phyloP scores from a whole-genome alignment of 768 basidiomycete species.

The Amanita brunnescens region DNA sequence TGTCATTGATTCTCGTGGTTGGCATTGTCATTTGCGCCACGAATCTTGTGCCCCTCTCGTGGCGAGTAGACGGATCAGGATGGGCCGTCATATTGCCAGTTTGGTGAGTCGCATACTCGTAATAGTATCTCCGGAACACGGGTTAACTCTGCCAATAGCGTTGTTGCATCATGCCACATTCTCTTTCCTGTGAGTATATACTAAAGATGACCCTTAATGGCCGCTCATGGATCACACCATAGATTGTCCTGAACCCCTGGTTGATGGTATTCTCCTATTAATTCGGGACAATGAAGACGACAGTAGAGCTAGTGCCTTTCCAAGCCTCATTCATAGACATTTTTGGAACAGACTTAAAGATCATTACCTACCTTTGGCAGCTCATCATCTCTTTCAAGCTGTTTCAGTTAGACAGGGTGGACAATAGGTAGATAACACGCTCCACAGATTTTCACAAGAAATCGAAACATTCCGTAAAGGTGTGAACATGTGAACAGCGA shows the following conservation, averaged over 20 bases:
- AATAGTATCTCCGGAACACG: background rate
- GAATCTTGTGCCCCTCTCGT: constrained; percentile 42
- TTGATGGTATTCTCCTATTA: constrained; percentile 63
- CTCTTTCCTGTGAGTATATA: constrained; percentile 52
- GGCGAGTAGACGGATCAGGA: constrained; percentile 43
- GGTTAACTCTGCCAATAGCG: constrained; percentile 29
- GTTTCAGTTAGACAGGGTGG: background rate
- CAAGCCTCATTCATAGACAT: background rate
- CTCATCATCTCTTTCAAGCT: background rate
- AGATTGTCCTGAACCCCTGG: constrained; percentile 42
- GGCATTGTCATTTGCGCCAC: constrained; percentile 48
- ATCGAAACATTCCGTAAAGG: no score
- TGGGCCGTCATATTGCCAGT: constrained; percentile 80
- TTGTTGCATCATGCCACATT: constrained; percentile 56
- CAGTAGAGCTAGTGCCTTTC: no score
- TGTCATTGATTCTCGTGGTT: constrained; percentile 46
- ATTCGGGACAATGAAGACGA: constrained; percentile 6
- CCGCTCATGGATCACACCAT: constrained; percentile 3
- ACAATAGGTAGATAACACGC: no score
- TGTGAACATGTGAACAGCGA: no score
- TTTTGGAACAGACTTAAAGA: background rate
- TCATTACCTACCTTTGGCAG: background rate
- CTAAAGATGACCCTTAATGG: background rate
- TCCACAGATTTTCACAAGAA: no score
- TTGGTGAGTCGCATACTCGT: constrained; percentile 25